Conservation (phyloP, 1,284 basidiomycete genomes). For the Ustilago vetiveriae region DNA sequence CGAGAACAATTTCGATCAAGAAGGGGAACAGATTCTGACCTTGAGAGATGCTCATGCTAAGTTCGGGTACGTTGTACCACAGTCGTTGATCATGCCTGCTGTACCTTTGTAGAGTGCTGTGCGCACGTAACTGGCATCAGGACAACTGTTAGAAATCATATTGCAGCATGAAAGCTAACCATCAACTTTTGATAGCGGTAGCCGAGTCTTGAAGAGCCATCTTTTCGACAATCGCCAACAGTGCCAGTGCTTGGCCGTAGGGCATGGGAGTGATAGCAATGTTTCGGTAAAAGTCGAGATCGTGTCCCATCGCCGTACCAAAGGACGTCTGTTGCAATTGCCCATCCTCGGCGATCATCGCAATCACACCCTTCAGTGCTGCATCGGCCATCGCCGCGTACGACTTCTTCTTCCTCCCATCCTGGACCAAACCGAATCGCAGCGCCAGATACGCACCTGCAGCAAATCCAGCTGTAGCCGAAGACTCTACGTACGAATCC, state of each 20-base stretch:
- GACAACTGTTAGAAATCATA: too few species aligned
- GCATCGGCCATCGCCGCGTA: constrained; percentile 71
- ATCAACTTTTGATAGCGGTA: background rate
- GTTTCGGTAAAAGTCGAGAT: constrained; percentile 72
- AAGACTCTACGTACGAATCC: constrained; percentile 73
- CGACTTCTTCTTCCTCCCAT: constrained; percentile 64
- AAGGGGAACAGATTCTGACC: constrained; percentile 14
- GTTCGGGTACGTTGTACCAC: constrained; percentile 18
- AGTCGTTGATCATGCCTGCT: constrained; percentile 11
- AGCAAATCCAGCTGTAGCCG: constrained; percentile 74
- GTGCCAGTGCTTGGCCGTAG: constrained; percentile 74
- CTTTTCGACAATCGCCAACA: constrained; percentile 67
- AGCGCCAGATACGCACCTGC: constrained; percentile 74
- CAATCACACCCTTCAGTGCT: constrained; percentile 72
- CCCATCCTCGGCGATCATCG: constrained; percentile 72
- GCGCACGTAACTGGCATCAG: too few species aligned
- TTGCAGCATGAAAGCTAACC: too few species aligned
- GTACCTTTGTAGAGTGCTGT: constrained; percentile 15
- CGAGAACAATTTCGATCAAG: constrained; percentile 35
- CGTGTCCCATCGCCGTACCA: constrained; percentile 72
- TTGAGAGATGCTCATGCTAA: constrained; percentile 29
- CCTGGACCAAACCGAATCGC: constrained; percentile 71
- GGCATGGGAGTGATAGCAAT: constrained; percentile 77
- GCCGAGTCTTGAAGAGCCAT: constrained; percentile 14
- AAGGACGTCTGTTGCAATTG: constrained; percentile 71